phyloP scores from a whole-genome alignment of 179 eudicot genomes.

The Monotropa hypopitys region DNA sequence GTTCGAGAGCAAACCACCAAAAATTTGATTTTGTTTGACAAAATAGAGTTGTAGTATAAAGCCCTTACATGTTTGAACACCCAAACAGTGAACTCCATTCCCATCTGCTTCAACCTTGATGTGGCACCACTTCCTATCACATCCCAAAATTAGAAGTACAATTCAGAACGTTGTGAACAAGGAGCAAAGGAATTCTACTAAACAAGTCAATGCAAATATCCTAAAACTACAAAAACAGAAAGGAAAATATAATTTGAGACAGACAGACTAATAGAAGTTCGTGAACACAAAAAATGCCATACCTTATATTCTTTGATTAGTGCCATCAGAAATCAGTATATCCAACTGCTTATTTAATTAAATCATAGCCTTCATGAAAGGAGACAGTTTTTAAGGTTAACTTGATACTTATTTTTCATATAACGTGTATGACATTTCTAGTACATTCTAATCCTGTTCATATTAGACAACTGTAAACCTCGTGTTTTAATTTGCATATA shows the following conservation, averaged over 20 bases:
- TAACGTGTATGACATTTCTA: neutral
- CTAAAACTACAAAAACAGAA: neutral
- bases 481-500: neutral
- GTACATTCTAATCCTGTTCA: neutral
- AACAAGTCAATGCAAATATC: conserved; percentile 1
- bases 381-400: neutral
- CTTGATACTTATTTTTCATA: neutral
- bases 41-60: conserved; percentile 6
- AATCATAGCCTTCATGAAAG: neutral
- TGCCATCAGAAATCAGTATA: neutral
- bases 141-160: neutral
- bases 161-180: neutral
- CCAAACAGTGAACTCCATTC: conserved; percentile 98
- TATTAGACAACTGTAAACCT: neutral
- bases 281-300: neutral
- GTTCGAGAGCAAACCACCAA: neutral
- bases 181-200: neutral
- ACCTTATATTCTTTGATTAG: neutral
- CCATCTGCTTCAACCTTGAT: conserved; percentile 81
- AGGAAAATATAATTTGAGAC: neutral
- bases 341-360: neutral
- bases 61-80: conserved; percentile 89
- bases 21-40: neutral
- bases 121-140: conserved; percentile 67
- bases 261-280: neutral